Conservation (phyloP, 495 filamentous ascomycete genomes). For the Podospora didyma region DNA sequence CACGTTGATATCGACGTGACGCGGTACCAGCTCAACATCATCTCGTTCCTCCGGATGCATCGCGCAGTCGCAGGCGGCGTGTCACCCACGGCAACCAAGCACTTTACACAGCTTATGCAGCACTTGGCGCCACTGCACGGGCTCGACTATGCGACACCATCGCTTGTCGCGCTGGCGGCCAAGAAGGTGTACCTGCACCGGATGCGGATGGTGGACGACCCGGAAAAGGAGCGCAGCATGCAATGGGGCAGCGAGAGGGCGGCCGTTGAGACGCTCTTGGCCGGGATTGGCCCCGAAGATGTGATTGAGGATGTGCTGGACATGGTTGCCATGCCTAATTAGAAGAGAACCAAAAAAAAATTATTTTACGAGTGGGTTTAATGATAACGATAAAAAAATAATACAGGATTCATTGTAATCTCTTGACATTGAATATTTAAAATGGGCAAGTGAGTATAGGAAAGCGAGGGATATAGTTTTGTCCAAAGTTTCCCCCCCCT, state of each 20-base stretch:
- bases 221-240: slow-evolving; percentile 77
- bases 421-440: too few relatives aligned
- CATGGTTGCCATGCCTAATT: slow-evolving; percentile 67
- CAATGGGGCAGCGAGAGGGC: slow-evolving; percentile 84
- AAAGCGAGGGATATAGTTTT: too few relatives aligned
- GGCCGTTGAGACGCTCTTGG: slow-evolving; percentile 62
- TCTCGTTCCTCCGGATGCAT: slow-evolving; percentile 80
- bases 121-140: slow-evolving; percentile 81
- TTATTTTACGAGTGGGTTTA: not conserved
- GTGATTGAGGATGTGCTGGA: slow-evolving; percentile 81
- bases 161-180: slow-evolving; percentile 77
- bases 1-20: slow-evolving; percentile 56
- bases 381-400: too few relatives aligned
- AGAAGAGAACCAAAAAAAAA: not conserved
- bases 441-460: too few relatives aligned
- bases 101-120: slow-evolving; percentile 64
- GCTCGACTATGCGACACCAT: slow-evolving; percentile 76
- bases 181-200: slow-evolving; percentile 87
- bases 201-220: slow-evolving; percentile 57
- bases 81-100: slow-evolving; percentile 69
- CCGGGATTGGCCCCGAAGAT: slow-evolving; percentile 65
- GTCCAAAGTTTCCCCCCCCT: too few relatives aligned
- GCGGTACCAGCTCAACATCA: slow-evolving; percentile 79
- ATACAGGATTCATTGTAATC: too few relatives aligned
- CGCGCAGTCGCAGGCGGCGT: slow-evolving; percentile 76